Conservation (phyloP, 1,284 basidiomycete genomes). For the Cutaneotrichosporon mucoides region DNA sequence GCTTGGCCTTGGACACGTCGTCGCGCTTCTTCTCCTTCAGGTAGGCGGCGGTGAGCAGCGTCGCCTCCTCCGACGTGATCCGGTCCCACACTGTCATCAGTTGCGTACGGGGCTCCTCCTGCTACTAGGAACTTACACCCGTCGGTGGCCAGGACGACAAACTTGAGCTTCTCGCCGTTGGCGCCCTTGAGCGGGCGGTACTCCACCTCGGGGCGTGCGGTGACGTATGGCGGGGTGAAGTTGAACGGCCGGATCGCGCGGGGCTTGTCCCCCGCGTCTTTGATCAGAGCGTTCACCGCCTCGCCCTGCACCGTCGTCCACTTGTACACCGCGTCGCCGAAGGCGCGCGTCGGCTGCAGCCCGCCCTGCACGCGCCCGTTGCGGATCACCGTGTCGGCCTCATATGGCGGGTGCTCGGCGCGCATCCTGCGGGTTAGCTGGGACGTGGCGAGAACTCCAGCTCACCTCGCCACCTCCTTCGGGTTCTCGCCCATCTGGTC, state of each 20-base stretch:
- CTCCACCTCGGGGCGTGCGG: slow-evolving; percentile 81
- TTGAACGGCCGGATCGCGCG: slow-evolving; percentile 62
- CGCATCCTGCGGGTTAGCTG: slow-evolving; percentile 57
- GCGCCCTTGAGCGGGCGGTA: slow-evolving; percentile 59
- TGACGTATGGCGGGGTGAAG: slow-evolving; percentile 89
- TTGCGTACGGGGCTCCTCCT: too few species aligned
- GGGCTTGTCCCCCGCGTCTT: slow-evolving; percentile 63
- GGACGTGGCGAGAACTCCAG: too few species aligned
- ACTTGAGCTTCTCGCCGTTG: slow-evolving; percentile 54
- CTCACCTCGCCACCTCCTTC: slow-evolving; percentile 57
- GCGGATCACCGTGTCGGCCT: slow-evolving; percentile 74
- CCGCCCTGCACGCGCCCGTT: slow-evolving; percentile 86
- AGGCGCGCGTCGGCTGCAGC: slow-evolving; percentile 85
- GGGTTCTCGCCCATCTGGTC: slow-evolving; percentile 94
- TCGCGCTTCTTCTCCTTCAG: slow-evolving; percentile 61
- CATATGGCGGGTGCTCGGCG: slow-evolving; percentile 80
- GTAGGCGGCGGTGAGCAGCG: slow-evolving; percentile 80
- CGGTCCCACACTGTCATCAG: slow-evolving; percentile 71
- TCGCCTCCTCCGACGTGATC: slow-evolving; percentile 90
- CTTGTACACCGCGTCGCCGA: slow-evolving; percentile 91
- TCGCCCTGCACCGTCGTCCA: slow-evolving; percentile 62
- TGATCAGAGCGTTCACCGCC: slow-evolving; percentile 61
- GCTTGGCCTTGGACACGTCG: slow-evolving; percentile 31
- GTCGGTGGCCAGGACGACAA: slow-evolving; percentile 86
- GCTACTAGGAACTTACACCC: slow-evolving; percentile 54